Evolutionary conservation across 805 yeast genomes (phyloP).

Genomic region (Komagataella ulmi): DNA sequence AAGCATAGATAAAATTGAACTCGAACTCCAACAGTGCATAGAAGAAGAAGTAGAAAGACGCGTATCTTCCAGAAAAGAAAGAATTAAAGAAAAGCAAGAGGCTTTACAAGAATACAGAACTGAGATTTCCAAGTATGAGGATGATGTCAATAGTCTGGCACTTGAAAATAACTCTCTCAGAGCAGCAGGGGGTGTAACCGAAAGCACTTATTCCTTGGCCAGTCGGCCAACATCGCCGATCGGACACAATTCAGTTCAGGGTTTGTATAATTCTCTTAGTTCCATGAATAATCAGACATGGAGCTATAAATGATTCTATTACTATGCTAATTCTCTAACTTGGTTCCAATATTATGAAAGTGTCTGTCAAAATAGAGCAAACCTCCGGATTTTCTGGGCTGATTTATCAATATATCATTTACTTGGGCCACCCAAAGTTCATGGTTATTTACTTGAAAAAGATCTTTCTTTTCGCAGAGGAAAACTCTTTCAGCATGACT

Average conservation of each 20-base stretch:
- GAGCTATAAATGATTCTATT: not conserved
- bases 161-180: not conserved
- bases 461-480: constrained; percentile 42
- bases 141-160: not conserved
- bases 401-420: constrained; percentile 29
- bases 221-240: constrained; percentile 3
- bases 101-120: constrained; percentile 10
- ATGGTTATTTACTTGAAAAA: constrained; percentile 62
- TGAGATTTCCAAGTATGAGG: constrained; percentile 10
- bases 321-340: constrained; percentile 5
- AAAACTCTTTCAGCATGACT: constrained; percentile 44
- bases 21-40: constrained; percentile 14
- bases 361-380: constrained; percentile 48
- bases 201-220: constrained; percentile 5
- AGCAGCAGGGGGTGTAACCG: not conserved
- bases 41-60: constrained; percentile 10
- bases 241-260: not conserved
- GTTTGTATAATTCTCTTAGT: not conserved
- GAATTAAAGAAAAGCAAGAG: constrained; percentile 12
- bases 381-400: constrained; percentile 38
- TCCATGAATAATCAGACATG: not conserved
- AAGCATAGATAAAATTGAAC: constrained; percentile 11
- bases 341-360: constrained; percentile 31
- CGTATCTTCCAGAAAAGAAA: constrained; percentile 9
- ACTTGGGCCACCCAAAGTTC: constrained; percentile 86